These are phyloP conservation scores for Verticillium nubilum DNA, from an alignment of 2,329 filamentous ascomycete species.

Conservation along the genomic window DNA sequence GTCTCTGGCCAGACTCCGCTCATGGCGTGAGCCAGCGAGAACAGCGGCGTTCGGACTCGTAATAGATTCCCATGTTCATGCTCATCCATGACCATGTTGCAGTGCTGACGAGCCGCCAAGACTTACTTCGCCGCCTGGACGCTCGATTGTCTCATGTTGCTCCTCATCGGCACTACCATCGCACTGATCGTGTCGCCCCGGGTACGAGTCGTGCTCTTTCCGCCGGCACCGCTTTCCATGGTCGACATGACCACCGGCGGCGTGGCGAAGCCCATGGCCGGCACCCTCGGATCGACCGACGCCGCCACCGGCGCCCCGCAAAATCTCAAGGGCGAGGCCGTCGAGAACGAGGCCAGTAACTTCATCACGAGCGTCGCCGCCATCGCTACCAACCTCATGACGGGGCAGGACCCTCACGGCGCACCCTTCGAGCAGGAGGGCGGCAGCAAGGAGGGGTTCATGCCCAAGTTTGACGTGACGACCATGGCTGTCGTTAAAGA, in stretches of 20 bases:
- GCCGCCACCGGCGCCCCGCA: constrained; percentile 59
- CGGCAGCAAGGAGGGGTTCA: neutral
- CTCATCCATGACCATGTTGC: constrained; percentile 31
- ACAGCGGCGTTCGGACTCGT: constrained; percentile 50
- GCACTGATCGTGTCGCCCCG: constrained; percentile 41
- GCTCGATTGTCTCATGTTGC: constrained; percentile 29
- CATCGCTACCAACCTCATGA: constrained; percentile 3
- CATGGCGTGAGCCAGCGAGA: constrained; percentile 54
- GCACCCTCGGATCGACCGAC: constrained; percentile 53
- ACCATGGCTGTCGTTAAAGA: constrained; percentile 8
- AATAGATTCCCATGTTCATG: neutral
- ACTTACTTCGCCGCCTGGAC: neutral
- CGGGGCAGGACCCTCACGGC: constrained; percentile 1
- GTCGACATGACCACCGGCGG: constrained; percentile 52
- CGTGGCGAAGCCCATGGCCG: constrained; percentile 55
- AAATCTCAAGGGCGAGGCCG: constrained; percentile 46
- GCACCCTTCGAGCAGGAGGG: neutral
- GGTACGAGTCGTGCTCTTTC: constrained; percentile 36
- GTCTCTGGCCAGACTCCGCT: constrained; percentile 53
- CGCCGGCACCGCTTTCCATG: constrained; percentile 54
- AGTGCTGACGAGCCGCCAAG: neutral
- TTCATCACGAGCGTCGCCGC: constrained; percentile 54
- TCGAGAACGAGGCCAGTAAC: constrained; percentile 28
- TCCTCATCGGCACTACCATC: constrained; percentile 37
- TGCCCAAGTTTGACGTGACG: neutral